phyloP scores from a whole-genome alignment of 371 early-diverging fungal genomes.

The Coemansia sp. region DNA sequence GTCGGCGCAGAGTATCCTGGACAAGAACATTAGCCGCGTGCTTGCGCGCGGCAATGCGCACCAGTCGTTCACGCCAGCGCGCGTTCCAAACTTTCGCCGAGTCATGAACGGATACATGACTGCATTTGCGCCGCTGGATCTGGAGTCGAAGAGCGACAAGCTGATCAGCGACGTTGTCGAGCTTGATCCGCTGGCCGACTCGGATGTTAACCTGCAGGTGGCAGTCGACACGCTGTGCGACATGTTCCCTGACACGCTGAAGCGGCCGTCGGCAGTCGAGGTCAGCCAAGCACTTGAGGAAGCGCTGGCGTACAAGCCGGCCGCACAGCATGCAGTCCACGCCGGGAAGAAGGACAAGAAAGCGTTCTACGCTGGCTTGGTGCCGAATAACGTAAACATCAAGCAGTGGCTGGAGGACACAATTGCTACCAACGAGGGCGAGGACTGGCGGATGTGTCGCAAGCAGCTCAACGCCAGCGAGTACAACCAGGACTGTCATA shows the following conservation, averaged over 20 bases:
- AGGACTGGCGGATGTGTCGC: too few relatives aligned
- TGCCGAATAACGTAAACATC: too few relatives aligned
- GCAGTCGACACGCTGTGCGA: slow-evolving; percentile 50
- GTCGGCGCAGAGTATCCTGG: slow-evolving; percentile 48
- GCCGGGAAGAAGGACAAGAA: neutral
- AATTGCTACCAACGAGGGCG: too few relatives aligned
- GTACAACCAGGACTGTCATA: neutral
- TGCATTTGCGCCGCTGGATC: slow-evolving; percentile 57
- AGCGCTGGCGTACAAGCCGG: slow-evolving; percentile 43
- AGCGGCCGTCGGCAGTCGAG: slow-evolving; percentile 39
- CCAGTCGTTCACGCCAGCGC: slow-evolving; percentile 66
- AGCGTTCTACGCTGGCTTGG: neutral
- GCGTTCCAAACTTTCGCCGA: slow-evolving; percentile 54
- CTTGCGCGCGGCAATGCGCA: slow-evolving; percentile 69
- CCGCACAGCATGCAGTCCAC: too few relatives aligned
- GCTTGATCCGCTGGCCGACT: slow-evolving; percentile 53
- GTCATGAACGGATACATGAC: slow-evolving; percentile 58
- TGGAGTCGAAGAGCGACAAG: slow-evolving; percentile 49
- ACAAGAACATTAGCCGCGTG: slow-evolving; percentile 56
- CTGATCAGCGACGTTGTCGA: slow-evolving; percentile 57
- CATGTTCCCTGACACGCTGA: slow-evolving; percentile 24
- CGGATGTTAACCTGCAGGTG: slow-evolving; percentile 46
- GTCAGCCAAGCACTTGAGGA: slow-evolving; percentile 48
- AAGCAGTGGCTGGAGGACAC: too few relatives aligned
- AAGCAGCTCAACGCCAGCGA: neutral